Percentiles rank a stretch among this genome's conserved stretches.
Conservation (phyloP, 1,284 basidiomycete genomes). For the Cerrena zonata region DNA sequence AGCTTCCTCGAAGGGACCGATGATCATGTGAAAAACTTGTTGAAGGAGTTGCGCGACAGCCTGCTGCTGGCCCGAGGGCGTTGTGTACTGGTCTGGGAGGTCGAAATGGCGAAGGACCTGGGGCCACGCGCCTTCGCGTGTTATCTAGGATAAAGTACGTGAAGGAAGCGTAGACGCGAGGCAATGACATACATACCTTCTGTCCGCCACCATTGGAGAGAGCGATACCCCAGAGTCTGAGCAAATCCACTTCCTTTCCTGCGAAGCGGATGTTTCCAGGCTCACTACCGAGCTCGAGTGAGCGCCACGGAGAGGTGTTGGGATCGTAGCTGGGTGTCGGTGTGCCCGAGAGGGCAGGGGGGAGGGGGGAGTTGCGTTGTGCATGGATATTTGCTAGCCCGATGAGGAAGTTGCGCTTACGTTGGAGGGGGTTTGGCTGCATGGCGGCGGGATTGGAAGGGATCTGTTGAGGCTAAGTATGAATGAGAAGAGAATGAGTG, state of each 20-base stretch:
- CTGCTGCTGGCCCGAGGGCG: constrained; percentile 38
- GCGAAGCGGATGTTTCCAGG: constrained; percentile 60
- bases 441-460: constrained; percentile 15
- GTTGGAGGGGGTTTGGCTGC: constrained; percentile 34
- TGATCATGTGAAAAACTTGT: constrained; percentile 53
- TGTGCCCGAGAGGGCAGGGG: constrained; percentile 58
- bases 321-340: constrained; percentile 55
- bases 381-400: constrained; percentile 54
- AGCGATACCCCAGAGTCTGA: constrained; percentile 61
- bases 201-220: constrained; percentile 50
- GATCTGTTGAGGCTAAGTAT: constrained; percentile 17
- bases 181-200: constrained; percentile 41
- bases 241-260: constrained; percentile 75
- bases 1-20: constrained; percentile 64
- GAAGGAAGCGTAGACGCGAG: constrained; percentile 6
- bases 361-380: constrained; percentile 52
- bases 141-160: constrained; percentile 20
- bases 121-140: constrained; percentile 45
- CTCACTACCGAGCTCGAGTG: constrained; percentile 52
- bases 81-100: constrained; percentile 54
- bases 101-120: constrained; percentile 52
- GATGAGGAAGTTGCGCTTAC: constrained; percentile 52
- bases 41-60: constrained; percentile 45
- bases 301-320: constrained; percentile 53
- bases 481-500: constrained; percentile 10